phyloP scores from a whole-genome alignment of 164 flowering plant species.

The Warburgia ugandensis region DNA sequence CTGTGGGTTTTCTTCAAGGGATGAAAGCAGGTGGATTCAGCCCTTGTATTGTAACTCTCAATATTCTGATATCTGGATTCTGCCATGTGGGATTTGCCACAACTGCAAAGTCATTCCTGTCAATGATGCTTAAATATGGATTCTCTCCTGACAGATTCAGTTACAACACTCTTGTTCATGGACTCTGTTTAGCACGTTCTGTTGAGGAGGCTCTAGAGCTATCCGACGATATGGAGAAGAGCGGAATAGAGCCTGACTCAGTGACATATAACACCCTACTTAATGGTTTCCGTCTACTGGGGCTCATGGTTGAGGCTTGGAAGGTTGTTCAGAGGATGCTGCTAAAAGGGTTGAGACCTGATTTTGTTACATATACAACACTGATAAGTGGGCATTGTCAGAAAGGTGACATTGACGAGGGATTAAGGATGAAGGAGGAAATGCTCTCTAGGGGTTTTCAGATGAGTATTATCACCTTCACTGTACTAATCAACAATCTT shows the following conservation, averaged over 20 bases:
- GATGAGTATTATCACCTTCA: conserved; percentile 36
- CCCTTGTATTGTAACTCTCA: conserved; percentile 46
- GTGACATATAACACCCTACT: conserved; percentile 58
- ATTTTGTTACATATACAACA: conserved; percentile 38
- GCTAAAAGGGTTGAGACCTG: conserved; percentile 34
- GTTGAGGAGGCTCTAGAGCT: conserved; percentile 58
- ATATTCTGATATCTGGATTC: conserved; percentile 54
- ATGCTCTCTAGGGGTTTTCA: conserved; percentile 41
- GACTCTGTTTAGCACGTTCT: conserved; percentile 53
- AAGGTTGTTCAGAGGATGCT: conserved; percentile 33
- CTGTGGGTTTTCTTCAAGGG: conserved; percentile 33
- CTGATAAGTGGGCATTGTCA: conserved; percentile 54
- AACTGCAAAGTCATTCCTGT: conserved; percentile 54
- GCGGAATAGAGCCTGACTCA: conserved; percentile 52
- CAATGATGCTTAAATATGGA: conserved; percentile 60
- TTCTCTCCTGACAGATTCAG: conserved; percentile 52
- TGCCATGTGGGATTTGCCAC: conserved; percentile 49
- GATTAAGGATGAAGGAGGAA: conserved; percentile 37
- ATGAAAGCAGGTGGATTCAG: conserved; percentile 21
- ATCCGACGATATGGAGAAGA: conserved; percentile 47
- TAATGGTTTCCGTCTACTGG: conserved; percentile 52
- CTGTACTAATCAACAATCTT: conserved; percentile 43
- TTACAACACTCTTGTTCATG: conserved; percentile 75
- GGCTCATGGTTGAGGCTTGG: conserved; percentile 34
- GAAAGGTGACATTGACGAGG: conserved; percentile 42